Conservation (phyloP, 257 asterid genomes). For the Solanum rostratum region DNA sequence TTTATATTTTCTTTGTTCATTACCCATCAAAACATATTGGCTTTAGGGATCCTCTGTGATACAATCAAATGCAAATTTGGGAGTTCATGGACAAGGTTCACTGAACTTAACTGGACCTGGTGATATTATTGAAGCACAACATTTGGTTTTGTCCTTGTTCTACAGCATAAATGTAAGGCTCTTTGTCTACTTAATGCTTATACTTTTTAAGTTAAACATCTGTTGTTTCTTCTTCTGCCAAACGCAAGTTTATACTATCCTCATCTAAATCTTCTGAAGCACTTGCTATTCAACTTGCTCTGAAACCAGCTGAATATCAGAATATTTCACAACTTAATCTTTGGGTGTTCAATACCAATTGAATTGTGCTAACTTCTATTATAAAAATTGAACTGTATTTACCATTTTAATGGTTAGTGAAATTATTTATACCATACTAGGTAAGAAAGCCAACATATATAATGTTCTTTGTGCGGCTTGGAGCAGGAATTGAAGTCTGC, state of each 20-base stretch:
- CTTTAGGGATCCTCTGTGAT: conserved; percentile 77
- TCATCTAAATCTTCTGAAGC: neutral
- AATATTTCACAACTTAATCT: neutral
- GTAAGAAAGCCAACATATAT: neutral
- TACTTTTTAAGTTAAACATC: neutral
- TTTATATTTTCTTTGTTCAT: neutral
- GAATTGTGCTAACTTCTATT: neutral
- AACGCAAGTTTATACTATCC: neutral
- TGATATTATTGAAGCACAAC: conserved; percentile 85
- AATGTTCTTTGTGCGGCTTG: neutral
- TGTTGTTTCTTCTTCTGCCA: conserved; percentile 1
- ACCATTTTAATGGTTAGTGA: neutral
- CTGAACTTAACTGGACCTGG: conserved; percentile 87
- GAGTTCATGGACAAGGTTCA: conserved; percentile 91
- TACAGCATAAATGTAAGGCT: conserved; percentile 68
- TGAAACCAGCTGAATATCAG: neutral
- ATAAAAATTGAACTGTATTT: neutral
- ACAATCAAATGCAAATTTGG: conserved; percentile 83
- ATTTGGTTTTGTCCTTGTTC: conserved; percentile 77
- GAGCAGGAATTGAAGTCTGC: neutral
- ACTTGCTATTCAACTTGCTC: neutral
- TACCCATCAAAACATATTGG: neutral
- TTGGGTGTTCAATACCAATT: neutral
- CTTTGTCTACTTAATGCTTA: neutral
- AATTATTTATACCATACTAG: neutral